Conservation (phyloP, 2,329 filamentous ascomycete species). For the Sporothrix brasiliensis region DNA sequence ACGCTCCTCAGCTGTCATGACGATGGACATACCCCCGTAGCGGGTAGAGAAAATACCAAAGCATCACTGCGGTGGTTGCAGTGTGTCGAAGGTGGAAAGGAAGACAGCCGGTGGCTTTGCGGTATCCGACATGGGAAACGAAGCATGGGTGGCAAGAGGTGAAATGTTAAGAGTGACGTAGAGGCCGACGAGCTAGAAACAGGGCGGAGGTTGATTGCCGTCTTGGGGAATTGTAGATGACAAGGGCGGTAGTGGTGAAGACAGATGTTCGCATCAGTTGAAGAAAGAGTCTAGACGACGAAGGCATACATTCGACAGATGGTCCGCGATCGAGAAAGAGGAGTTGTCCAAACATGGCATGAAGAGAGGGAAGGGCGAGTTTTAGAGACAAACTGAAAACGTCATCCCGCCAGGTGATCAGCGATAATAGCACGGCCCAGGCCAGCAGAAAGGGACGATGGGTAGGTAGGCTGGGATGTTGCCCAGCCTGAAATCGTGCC, state of each 20-base stretch:
- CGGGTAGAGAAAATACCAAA: constrained; percentile 78
- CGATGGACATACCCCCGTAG: constrained; percentile 73
- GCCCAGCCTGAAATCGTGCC: constrained; percentile 7
- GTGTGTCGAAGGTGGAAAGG: background rate
- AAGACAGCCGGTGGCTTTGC: background rate
- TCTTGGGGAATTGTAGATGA: no score
- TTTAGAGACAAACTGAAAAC: background rate
- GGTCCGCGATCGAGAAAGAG: background rate
- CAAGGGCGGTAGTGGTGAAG: background rate
- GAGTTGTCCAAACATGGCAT: background rate
- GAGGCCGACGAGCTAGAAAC: background rate
- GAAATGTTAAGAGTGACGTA: background rate
- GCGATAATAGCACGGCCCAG: constrained; percentile 8
- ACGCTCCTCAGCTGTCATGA: constrained; percentile 50
- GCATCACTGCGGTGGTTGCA: constrained; percentile 52
- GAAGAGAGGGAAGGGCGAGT: background rate
- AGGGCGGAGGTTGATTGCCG: background rate
- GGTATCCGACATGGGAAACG: constrained; percentile 11
- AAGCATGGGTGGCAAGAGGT: constrained; percentile 5
- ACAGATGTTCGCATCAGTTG: background rate
- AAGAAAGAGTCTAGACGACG: background rate
- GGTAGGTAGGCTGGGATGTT: background rate
- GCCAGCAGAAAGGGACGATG: constrained; percentile 2
- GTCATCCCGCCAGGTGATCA: constrained; percentile 19
- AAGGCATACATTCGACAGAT: background rate